Evolutionary conservation across 345 rosid genomes (phyloP).

Genomic region (Arabidopsis arenosa): DNA sequence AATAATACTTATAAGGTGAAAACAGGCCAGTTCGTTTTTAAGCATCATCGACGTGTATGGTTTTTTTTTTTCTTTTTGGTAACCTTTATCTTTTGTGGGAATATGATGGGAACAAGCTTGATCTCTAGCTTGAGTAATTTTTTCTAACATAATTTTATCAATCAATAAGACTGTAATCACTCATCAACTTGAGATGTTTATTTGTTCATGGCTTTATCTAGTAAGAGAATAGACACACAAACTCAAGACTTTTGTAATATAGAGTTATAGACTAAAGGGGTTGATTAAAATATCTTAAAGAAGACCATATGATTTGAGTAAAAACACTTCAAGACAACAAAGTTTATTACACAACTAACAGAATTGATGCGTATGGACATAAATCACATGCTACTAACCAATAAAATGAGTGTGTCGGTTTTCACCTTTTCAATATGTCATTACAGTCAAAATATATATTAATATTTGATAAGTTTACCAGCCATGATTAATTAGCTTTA

Average conservation of each 20-base stretch:
- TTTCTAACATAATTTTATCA: neutral
- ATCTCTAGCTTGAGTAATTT: conserved; percentile 10
- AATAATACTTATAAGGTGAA: neutral
- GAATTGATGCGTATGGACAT: conserved; percentile 35
- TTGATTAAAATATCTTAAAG: conserved; percentile 5
- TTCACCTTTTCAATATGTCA: conserved; percentile 36
- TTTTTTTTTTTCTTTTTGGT: neutral
- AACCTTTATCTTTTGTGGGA: neutral
- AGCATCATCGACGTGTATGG: neutral
- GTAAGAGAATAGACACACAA: conserved; percentile 6
- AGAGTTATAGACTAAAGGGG: neutral
- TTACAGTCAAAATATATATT: conserved; percentile 16
- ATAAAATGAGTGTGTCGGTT: conserved; percentile 46
- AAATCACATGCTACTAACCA: conserved; percentile 44
- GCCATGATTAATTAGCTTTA: conserved; percentile 38
- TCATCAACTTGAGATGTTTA: conserved; percentile 17
- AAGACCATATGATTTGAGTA: conserved; percentile 32
- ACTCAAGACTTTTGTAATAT: neutral
- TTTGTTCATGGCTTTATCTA: conserved; percentile 8
- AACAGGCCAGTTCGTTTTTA: neutral
- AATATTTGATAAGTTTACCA: conserved; percentile 7
- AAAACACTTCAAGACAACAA: conserved; percentile 37
- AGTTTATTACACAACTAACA: conserved; percentile 34
- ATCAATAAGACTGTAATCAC: neutral
- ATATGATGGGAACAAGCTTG: conserved; percentile 8